Evolutionary conservation across 768 basidiomycete genomes (phyloP).

Genomic region (Trametes cingulata): DNA sequence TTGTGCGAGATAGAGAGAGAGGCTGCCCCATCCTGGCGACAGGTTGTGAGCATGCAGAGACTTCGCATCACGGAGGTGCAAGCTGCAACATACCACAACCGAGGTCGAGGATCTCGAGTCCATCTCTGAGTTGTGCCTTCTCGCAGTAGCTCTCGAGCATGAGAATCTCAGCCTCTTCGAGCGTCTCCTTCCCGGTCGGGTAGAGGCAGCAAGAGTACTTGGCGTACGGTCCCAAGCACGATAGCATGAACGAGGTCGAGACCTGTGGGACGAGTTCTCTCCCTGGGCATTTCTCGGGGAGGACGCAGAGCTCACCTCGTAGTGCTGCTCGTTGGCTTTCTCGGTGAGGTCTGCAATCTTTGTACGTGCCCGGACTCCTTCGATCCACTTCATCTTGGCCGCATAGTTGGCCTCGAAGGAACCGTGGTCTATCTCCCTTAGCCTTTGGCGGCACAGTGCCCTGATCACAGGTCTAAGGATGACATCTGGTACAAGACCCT

Average conservation of each 20-base stretch:
- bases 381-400: slow-evolving; percentile 68
- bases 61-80: not conserved
- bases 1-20: slow-evolving; percentile 66
- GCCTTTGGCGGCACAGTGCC: slow-evolving; percentile 49
- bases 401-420: slow-evolving; percentile 61
- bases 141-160: slow-evolving; percentile 70
- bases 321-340: slow-evolving; percentile 77
- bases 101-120: slow-evolving; percentile 63
- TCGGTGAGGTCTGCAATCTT: slow-evolving; percentile 63
- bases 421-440: slow-evolving; percentile 62
- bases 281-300: not conserved
- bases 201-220: slow-evolving; percentile 72
- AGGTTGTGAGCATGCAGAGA: not conserved
- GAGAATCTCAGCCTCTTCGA: slow-evolving; percentile 62
- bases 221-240: slow-evolving; percentile 62
- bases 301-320: slow-evolving; percentile 49
- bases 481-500: slow-evolving; percentile 64
- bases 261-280: slow-evolving; percentile 39
- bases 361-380: slow-evolving; percentile 47
- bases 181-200: slow-evolving; percentile 56
- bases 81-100: slow-evolving; percentile 54
- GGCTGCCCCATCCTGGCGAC: slow-evolving; percentile 65
- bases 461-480: slow-evolving; percentile 49
- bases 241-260: slow-evolving; percentile 60
- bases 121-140: slow-evolving; percentile 63